Conservation (phyloP, 2,329 filamentous ascomycete species). For the Hymenoscyphus infarciens region DNA sequence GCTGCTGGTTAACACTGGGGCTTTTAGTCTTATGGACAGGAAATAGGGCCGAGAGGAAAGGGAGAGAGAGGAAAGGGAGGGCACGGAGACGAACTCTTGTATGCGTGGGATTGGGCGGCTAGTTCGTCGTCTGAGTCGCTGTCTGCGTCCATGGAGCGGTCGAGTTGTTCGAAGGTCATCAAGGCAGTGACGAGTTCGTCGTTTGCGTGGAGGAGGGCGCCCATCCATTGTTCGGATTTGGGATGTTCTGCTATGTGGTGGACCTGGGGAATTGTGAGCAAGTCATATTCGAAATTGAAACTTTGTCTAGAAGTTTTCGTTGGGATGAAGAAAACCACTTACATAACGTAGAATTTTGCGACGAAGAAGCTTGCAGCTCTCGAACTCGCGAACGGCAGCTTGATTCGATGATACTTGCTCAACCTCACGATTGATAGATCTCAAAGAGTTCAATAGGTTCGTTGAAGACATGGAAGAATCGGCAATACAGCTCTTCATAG, state of each 20-base stretch:
- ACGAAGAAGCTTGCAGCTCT: conserved; percentile 80
- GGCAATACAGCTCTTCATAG: conserved; percentile 85
- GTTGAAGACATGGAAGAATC: conserved; percentile 87
- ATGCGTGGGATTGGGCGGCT: conserved; percentile 63
- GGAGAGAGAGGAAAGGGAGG: not conserved
- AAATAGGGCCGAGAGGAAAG: too few species aligned
- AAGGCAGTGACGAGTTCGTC: conserved; percentile 92
- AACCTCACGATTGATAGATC: conserved; percentile 84
- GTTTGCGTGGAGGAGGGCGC: conserved; percentile 86
- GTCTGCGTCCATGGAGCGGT: conserved; percentile 76
- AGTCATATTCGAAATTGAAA: not conserved
- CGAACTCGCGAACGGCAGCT: conserved; percentile 72
- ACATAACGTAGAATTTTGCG: conserved; percentile 82
- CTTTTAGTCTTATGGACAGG: conserved; percentile 13
- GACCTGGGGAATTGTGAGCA: conserved; percentile 50
- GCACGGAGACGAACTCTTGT: conserved; percentile 48
- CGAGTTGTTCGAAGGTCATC: conserved; percentile 92
- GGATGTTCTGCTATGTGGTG: conserved; percentile 62
- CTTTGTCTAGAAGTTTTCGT: not conserved
- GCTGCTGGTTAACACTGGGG: conserved; percentile 21
- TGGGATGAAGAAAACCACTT: conserved; percentile 31
- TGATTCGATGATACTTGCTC: conserved; percentile 84
- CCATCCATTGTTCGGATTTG: conserved; percentile 84
- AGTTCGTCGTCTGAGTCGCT: conserved; percentile 67
- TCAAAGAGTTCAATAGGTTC: conserved; percentile 81